Base-by-base conservation (phyloP, 2,329 filamentous ascomycete genomes). In the Apiospora rasikravindrae region DNA sequence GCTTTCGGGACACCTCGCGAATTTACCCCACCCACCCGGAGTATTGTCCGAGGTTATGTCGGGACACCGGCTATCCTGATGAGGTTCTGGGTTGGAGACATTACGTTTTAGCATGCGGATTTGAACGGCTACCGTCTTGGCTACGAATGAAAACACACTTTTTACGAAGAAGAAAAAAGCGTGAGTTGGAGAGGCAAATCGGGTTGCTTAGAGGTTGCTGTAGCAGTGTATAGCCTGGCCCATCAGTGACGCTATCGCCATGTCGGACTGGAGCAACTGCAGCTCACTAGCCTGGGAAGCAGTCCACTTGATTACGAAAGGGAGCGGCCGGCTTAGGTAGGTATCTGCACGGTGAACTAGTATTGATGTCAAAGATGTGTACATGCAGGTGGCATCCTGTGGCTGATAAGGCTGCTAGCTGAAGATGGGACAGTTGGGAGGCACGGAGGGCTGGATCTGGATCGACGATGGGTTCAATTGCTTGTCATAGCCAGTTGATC, bases 31-130 rank as follows among this genome's bases (percentile, higher is more conserved):
- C 67, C 67, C 57, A 64, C 33, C 67, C 67, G 67, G 67, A 49
- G 37, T 16, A 37, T 49, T 44, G 67, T 69, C 67, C 67, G 67
- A 69, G 44, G 67, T 47, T 69, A 69, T 69, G 67, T 69, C 67
- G 67, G 67, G 67, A 47, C n/a, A 64, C 57, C 57, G 57, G 33
- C 57, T 64, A 61, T 61, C 29, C 19, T 61, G 29, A 61, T 10
- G 53, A 61, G 29, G 29, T 64, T 11, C 11, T 40, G 7, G 7
- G 57, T 64, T 64, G 57, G 57, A 64, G 57, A 40, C 57, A 64
- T 64, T 64, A 64, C 57, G 33, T 64, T 64, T 24, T 64, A 40
- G 19, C 29, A 64, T 40, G 33, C 33, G 26, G 51, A 14, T 33
- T 57, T 57, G 24, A 16, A 57, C 57, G 57, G 57, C 57, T 64